Conservation (phyloP, 192 early-diverging fungal species). For the Physocladia obscura region DNA sequence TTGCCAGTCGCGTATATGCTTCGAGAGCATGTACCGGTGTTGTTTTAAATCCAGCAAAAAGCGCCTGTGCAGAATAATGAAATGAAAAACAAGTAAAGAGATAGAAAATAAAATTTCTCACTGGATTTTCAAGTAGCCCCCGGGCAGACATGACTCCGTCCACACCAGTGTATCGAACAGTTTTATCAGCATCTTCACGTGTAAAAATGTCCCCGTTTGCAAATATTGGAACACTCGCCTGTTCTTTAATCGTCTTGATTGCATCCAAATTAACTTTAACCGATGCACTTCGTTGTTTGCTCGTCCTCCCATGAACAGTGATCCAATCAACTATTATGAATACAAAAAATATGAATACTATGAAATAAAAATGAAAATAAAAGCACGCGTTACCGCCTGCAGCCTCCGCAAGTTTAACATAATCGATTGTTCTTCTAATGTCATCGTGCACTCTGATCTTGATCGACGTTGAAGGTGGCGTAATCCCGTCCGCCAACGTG, state of each 20-base stretch:
- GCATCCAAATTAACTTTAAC: constrained; percentile 79
- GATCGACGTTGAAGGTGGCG: constrained; percentile 70
- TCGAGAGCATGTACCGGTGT: constrained; percentile 84
- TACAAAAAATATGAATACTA: background rate
- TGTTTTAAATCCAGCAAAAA: constrained; percentile 78
- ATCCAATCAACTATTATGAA: constrained; percentile 69
- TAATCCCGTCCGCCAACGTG: constrained; percentile 37
- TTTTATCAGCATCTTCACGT: constrained; percentile 68
- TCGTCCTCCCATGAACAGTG: constrained; percentile 87
- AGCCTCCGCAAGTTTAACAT: constrained; percentile 77
- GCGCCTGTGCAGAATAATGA: constrained; percentile 41
- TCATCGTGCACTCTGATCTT: constrained; percentile 83
- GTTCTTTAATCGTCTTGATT: constrained; percentile 79
- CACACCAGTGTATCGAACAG: constrained; percentile 74
- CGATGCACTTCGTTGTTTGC: constrained; percentile 73
- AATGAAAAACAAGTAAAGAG: no score
- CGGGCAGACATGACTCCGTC: constrained; percentile 92
- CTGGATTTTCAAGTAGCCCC: constrained; percentile 86
- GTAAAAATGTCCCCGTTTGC: constrained; percentile 88
- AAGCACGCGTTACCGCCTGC: constrained; percentile 52
- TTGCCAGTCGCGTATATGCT: constrained; percentile 32
- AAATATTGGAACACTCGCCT: constrained; percentile 75
- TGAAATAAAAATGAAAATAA: background rate
- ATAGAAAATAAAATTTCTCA: background rate
- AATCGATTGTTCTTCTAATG: constrained; percentile 75